Base-by-base conservation (phyloP, 371 early-diverging fungal genomes). In the Dinochytrium kinnereticum region DNA sequence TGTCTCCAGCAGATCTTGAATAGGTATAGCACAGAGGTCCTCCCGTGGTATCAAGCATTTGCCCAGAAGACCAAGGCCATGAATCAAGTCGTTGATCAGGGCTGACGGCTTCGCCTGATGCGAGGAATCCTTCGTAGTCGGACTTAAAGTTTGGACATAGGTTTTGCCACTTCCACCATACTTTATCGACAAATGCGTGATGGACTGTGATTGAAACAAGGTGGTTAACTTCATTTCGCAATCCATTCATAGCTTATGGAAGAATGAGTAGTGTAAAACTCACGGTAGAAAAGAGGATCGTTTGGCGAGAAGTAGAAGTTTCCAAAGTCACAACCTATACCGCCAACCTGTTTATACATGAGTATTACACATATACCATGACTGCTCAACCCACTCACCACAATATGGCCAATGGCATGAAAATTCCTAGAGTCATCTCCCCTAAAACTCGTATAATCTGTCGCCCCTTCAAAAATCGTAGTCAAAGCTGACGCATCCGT, bases 161-260 rank as follows among this genome's bases (percentile, higher is more conserved):
- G 0, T 59, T 10, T 44, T 76, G 76, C 76, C 76, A 76, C 33
- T 50, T 50, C 72, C 72, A 76, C 76, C 76, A 76, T 37, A 61
- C 38, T 61, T 76, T 76, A 37, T 76, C 76, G 30, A 76, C 72
- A 36, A 68, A 61, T 19, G 51, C 64, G 38, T 76, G 76, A 38
- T 76, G 72, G 24, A 71, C 61, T 65, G 37, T 10, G n/a, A 24
- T 7, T 13, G 26, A 38, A 0, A 0, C 28, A 31, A 31, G 26
- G 31, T 70, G 24, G 40, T 10, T 21, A 38, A n/a, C 13, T 19
- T 13, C 21, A n/a, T 13, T 30, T 70, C 7, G 3, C 37, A 15
- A 10, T 13, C 5, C 13, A 70, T 34, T n/a, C n/a, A n/a, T n/a
- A 24, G 31, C 40, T 26, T 30, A 7, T 19, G 10, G n/a, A 59